Evolutionary conservation across 371 early-diverging fungal genomes (phyloP), one percentile per base, ranked within the genome.

Genomic region (Circinella minor): DNA sequence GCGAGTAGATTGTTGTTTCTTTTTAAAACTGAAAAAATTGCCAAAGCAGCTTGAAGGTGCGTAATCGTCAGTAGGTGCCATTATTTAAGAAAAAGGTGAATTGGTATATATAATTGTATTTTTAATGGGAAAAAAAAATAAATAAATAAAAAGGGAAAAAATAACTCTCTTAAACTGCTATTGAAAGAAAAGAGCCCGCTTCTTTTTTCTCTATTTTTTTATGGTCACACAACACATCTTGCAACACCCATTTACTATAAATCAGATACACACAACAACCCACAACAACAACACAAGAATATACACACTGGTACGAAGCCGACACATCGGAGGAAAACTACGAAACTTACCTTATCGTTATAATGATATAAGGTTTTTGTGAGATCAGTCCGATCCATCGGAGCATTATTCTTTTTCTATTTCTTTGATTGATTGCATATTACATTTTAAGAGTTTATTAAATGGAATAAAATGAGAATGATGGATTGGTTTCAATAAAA

Each of bases 1-100:
- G 3, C 9, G 11, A 47, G 61, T 9, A 34, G 61, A 39, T 43
- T 61, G 60, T 36, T 61, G 60, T 18, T 66, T 71, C 61, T 68
- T 72, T 48, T 49, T 57, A 18, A 72, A 72, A 15, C 66, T 46
- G 54, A 72, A 72, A 13, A 72, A 39, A 36, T 60, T 65, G 55
- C 69, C 73, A 61, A 72, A 72, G 62, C 73, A 70, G 60, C 61
- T 60, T 5, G 65, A 59, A 18, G 70, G 60, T 54, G 68, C 62
- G 62, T 62, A 57, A 27, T 57, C 57, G 57, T 57, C 57, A 11
- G 57, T 10, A 3, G 57, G 57, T 57, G 57, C 57, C 57, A 57
- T 57, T 10, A 27, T 34, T 4, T 43, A 11, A 43, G 43, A 43
- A 43, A 43, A 43, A 43, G 11, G 43, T 43, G 43, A 43, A 27